A percentile compares a stretch with the other conserved stretches of the same genome.
These are phyloP conservation scores for Toxicodendron radicans DNA, from an alignment of 345 rosid genomes.

Conservation along the genomic window DNA sequence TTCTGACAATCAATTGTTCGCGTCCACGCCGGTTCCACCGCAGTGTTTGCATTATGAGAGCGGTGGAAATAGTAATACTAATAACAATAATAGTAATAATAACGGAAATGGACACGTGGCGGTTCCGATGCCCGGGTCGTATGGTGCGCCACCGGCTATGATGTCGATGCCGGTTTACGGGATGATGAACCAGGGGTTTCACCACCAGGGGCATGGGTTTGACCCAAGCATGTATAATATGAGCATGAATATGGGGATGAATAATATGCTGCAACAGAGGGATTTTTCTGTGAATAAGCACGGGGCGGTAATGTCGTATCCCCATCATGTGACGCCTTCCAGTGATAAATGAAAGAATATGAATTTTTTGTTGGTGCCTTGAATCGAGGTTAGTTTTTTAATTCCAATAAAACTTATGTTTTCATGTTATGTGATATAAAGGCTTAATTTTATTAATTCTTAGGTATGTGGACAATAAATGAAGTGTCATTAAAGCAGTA, in stretches of 20 bases:
- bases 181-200: slow-evolving; percentile 37
- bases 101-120: slow-evolving; percentile 38
- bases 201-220: slow-evolving; percentile 31
- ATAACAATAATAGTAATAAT: slow-evolving; percentile 1
- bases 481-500: background rate
- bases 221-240: slow-evolving; percentile 43
- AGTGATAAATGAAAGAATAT: slow-evolving; percentile 41
- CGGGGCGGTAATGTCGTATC: slow-evolving; percentile 53
- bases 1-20: slow-evolving; percentile 76
- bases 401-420: background rate
- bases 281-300: slow-evolving; percentile 62
- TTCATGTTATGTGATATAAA: background rate
- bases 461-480: background rate
- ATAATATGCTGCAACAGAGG: slow-evolving; percentile 61
- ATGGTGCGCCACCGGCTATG: slow-evolving; percentile 48
- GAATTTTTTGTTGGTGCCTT: background rate
- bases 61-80: slow-evolving; percentile 14
- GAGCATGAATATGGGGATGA: slow-evolving; percentile 22
- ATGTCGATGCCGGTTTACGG: slow-evolving; percentile 68
- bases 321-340: slow-evolving; percentile 47
- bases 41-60: slow-evolving; percentile 53
- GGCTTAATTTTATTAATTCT: background rate
- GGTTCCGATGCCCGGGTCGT: slow-evolving; percentile 32
- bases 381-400: background rate
- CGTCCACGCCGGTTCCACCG: slow-evolving; percentile 72